Evolutionary conservation across 805 yeast genomes (phyloP).

Genomic region (Candida maris): DNA sequence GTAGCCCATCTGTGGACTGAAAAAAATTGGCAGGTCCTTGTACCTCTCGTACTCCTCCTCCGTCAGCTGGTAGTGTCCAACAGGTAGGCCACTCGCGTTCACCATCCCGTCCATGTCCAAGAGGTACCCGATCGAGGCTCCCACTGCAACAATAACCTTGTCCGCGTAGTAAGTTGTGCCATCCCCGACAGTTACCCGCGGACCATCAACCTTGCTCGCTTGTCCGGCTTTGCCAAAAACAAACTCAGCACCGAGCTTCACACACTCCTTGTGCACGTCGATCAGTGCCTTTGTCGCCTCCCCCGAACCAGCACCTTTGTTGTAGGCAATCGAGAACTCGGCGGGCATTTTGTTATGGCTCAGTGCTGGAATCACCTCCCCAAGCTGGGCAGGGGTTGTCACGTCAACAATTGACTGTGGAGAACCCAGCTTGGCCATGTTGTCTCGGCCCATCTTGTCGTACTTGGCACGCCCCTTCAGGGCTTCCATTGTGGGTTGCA

Average conservation of each 20-base stretch:
- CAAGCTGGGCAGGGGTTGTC: slow-evolving; percentile 14
- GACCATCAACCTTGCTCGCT: slow-evolving; percentile 8
- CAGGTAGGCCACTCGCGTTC: slow-evolving; percentile 36
- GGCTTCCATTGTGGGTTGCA: slow-evolving; percentile 25
- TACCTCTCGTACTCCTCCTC: slow-evolving; percentile 34
- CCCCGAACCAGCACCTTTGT: slow-evolving; percentile 30
- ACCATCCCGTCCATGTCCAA: slow-evolving; percentile 30
- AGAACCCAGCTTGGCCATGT: slow-evolving; percentile 22
- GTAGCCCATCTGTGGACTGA: slow-evolving; percentile 40
- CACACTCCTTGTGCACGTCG: slow-evolving; percentile 17
- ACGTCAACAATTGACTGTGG: slow-evolving; percentile 22
- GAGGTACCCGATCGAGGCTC: slow-evolving; percentile 36
- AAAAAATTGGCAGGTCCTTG: slow-evolving; percentile 39
- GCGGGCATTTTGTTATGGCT: slow-evolving; percentile 15
- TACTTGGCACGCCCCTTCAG: slow-evolving; percentile 22
- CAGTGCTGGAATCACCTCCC: slow-evolving; percentile 20
- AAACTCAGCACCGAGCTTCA: slow-evolving; percentile 19
- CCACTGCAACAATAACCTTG: slow-evolving; percentile 33
- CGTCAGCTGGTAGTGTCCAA: slow-evolving; percentile 36
- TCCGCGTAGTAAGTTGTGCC: slow-evolving; percentile 28
- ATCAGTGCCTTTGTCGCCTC: slow-evolving; percentile 27
- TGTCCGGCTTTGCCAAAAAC: slow-evolving; percentile 17
- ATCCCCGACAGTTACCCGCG: slow-evolving; percentile 14
- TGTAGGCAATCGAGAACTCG: slow-evolving; percentile 12
- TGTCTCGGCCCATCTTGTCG: slow-evolving; percentile 24